A percentile compares a stretch with the other conserved stretches of the same genome.
These are phyloP conservation scores for Dioscorea cayenensis DNA, from an alignment of 116 monocot species.

Conservation along the genomic window DNA sequence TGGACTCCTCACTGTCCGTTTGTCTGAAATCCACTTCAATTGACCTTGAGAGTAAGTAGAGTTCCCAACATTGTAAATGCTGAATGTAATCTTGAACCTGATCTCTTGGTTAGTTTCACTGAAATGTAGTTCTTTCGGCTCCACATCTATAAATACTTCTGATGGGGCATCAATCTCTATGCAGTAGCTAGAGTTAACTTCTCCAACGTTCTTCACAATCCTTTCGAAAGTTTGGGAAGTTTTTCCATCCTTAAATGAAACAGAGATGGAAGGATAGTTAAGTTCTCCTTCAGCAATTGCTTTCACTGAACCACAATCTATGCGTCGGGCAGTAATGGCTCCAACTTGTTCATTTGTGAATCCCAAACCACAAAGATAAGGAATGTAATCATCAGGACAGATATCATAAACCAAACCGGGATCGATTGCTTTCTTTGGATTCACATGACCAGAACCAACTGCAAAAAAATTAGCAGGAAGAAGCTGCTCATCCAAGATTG, in stretches of 20 bases:
- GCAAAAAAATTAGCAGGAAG: slow-evolving; percentile 4
- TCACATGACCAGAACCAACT: slow-evolving; percentile 15
- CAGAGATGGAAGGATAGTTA: slow-evolving; percentile 3
- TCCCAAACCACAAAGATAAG: slow-evolving; percentile 7
- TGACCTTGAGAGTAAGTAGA: background rate
- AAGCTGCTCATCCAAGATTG: background rate
- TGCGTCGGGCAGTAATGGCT: too few species aligned
- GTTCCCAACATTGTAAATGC: background rate
- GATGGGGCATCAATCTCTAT: background rate
- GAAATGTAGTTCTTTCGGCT: background rate
- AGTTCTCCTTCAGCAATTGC: background rate
- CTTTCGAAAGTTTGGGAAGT: background rate
- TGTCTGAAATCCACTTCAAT: slow-evolving; percentile 2
- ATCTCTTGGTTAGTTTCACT: background rate
- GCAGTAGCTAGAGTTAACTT: background rate
- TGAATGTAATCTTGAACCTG: background rate
- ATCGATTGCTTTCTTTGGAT: slow-evolving; percentile 6
- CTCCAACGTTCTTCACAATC: slow-evolving; percentile 7
- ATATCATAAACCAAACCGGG: slow-evolving; percentile 19
- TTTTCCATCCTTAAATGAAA: background rate
- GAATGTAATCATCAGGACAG: background rate
- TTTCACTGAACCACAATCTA: too few species aligned
- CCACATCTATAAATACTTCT: background rate
- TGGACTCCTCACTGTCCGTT: background rate
- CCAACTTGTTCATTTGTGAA: too few species aligned